Base-by-base conservation (phyloP, 345 rosid genomes). In the Gossypium raimondii region DNA sequence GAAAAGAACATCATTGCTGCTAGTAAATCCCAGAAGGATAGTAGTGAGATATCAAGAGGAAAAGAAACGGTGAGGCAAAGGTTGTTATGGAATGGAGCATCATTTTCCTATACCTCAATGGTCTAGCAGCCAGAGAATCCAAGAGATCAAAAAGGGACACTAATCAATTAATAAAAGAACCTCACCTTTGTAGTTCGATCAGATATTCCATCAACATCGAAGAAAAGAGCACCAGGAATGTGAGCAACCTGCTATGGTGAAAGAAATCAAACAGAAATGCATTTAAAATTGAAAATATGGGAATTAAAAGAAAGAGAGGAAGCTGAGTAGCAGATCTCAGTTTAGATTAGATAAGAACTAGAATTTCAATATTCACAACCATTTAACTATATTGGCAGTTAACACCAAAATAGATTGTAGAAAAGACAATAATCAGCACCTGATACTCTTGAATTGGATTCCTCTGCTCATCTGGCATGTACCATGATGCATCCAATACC, bases 401-500 rank as follows among this genome's bases (percentile, higher is more conserved):
- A 18, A 29, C 52, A 34, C 43, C 45, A 51, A 75, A 57, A 63
- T n/a, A 70, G 69, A 76, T 70, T 11, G 48, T 17, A 70, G 59
- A 27, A 70, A 70, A 70, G 25, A 29, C 3, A 1, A 66, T 72
- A 59, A 76, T 71, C 38, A 73, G 63, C 73, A 96, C 98, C 98
- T 93, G 97, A 85, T 93, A 96, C 78, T 96, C 99, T 82, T 93
- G 97, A 82, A 92, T 87, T 3, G 99, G 97, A 83, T 93, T 96
- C 84, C 97, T 88, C 78, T 93, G 92, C 84, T 96, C 98, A 77
- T 89, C 93, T 24, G 98, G 99, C 98, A 96, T 92, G 85, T 93
- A 93, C 99, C 98, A 96, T 3, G 99, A 93, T 52, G 98, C 93
- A 84, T 96, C 99, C 84, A 96, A 70, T 67, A 93, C 90, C 99